Percentiles rank a stretch among this genome's conserved stretches.
phyloP scores from a whole-genome alignment of 169 alveolate genomes.

The Amoebophrya sp. region DNA sequence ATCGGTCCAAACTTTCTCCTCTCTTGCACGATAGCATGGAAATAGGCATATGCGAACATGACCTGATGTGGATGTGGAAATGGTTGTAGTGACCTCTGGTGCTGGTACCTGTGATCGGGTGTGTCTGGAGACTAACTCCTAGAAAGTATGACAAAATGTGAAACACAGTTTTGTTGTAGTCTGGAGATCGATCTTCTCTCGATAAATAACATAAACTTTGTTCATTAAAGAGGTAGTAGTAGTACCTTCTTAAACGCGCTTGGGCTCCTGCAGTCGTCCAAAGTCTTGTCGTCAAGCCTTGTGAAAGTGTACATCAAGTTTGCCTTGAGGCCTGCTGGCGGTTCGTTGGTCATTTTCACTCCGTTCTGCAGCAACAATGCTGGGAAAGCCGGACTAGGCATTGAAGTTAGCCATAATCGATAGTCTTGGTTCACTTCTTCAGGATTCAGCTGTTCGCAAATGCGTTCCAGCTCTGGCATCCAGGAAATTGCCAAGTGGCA shows the following conservation, averaged over 20 bases:
- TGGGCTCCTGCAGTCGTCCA: conserved; percentile 51
- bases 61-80: too few species aligned
- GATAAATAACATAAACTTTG: background rate
- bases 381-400: conserved; percentile 79
- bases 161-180: too few species aligned
- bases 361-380: conserved; percentile 75
- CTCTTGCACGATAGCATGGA: conserved; percentile 86
- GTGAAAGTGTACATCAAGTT: conserved; percentile 70
- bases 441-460: conserved; percentile 76
- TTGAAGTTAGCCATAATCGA: conserved; percentile 82
- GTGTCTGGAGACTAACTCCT: too few species aligned
- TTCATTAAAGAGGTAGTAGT: background rate
- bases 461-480: conserved; percentile 69
- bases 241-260: conserved; percentile 38
- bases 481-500: conserved; percentile 71
- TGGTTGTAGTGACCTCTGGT: background rate
- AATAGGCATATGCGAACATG: conserved; percentile 82
- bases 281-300: conserved; percentile 66
- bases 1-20: conserved; percentile 76
- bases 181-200: background rate
- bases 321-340: conserved; percentile 68
- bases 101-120: too few species aligned
- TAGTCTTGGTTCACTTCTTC: conserved; percentile 70
- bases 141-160: too few species aligned
- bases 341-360: conserved; percentile 55